phyloP scores from a whole-genome alignment of 2,329 filamentous ascomycete species.

The Byssothecium circinans region DNA sequence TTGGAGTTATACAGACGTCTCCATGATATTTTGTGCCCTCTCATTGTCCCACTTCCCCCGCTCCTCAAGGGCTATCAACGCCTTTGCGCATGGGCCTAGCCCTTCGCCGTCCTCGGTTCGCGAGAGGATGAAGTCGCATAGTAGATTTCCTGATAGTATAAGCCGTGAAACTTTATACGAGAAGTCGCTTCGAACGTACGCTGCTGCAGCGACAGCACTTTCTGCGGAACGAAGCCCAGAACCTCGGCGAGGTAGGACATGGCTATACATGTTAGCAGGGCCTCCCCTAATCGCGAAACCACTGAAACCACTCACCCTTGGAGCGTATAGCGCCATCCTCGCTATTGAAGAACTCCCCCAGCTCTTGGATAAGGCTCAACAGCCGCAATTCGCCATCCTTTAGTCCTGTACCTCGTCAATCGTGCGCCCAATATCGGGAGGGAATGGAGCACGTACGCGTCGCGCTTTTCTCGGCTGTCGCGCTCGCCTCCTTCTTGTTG shows the following conservation, averaged over 20 bases:
- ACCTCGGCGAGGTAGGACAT: conserved; percentile 57
- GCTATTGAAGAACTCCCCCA: conserved; percentile 69
- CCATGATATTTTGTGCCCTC: conserved; percentile 56
- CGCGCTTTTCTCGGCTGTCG: conserved; percentile 49
- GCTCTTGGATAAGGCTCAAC: conserved; percentile 63
- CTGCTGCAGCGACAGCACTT: conserved; percentile 63
- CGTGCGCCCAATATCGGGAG: neutral
- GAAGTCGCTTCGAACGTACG: conserved; percentile 37
- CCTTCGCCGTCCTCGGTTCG: conserved; percentile 59
- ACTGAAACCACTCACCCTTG: conserved; percentile 52
- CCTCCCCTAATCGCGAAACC: conserved; percentile 17
- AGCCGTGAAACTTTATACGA: conserved; percentile 47
- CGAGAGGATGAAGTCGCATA: conserved; percentile 66
- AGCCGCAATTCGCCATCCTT: conserved; percentile 63
- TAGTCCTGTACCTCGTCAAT: conserved; percentile 51
- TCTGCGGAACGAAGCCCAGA: conserved; percentile 53
- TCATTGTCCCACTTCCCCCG: conserved; percentile 62
- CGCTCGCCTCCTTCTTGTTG: conserved; percentile 50
- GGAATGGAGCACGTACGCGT: conserved; percentile 31
- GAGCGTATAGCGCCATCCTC: conserved; percentile 62
- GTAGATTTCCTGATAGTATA: conserved; percentile 53
- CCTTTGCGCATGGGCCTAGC: conserved; percentile 60
- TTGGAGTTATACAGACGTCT: conserved; percentile 47
- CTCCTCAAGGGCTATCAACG: conserved; percentile 60
- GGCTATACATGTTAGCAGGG: conserved; percentile 32